These are phyloP conservation scores for Tieghemostelium lacteum DNA, from an alignment of 78 protist species.

Conservation along the genomic window DNA sequence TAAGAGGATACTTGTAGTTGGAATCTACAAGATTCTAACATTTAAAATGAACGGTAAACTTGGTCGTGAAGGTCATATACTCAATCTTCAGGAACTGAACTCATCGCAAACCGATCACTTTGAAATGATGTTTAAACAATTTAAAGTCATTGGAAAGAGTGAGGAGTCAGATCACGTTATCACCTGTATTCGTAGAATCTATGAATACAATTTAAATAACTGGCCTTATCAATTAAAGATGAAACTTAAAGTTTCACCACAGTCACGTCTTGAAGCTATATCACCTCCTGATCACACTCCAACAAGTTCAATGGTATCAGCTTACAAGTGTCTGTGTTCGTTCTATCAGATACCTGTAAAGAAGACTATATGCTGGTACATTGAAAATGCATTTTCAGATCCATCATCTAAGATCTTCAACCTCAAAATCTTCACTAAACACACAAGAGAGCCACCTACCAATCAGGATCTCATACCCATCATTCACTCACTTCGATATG, in stretches of 20 bases:
- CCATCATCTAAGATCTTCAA: conserved; percentile 47
- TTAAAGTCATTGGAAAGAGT: not conserved
- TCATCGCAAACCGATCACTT: conserved; percentile 8
- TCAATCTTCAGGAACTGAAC: conserved; percentile 22
- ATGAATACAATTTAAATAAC: conserved; percentile 43
- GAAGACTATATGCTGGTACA: conserved; percentile 43
- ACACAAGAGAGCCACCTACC: conserved; percentile 53
- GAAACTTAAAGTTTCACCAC: conserved; percentile 47
- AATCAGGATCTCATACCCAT: conserved; percentile 60
- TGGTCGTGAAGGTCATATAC: conserved; percentile 54
- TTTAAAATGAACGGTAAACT: conserved; percentile 64
- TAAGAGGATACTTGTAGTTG: conserved; percentile 43
- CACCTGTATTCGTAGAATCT: conserved; percentile 66
- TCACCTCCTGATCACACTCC: conserved; percentile 74
- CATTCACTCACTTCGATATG: conserved; percentile 60
- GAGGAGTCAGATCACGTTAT: conserved; percentile 66
- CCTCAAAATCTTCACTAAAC: conserved; percentile 53
- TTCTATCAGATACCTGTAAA: conserved; percentile 30
- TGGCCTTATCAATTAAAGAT: conserved; percentile 61
- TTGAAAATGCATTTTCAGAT: conserved; percentile 49
- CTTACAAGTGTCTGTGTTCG: conserved; percentile 38
- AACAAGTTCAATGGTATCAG: conserved; percentile 28
- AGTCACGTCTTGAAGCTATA: conserved; percentile 48
- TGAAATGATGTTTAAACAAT: conserved; percentile 25
- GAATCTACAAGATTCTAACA: conserved; percentile 19